These are phyloP conservation scores for Prunus persica DNA, from an alignment of 306 rosid species.

Conservation along the genomic window Prunus_persica_NCBIv2 NC_034009.1:5699501-5700000, in stretches of 20 bases:
- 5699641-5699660: constrained; percentile 58
- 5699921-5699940: not conserved
- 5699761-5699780: constrained; percentile 90
- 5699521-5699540: constrained; percentile 88
- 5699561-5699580: constrained; percentile 85
- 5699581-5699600: constrained; percentile 68
- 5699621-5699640: constrained; percentile 59
- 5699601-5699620: constrained; percentile 59
- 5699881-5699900: constrained; percentile 56
- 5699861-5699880: constrained; percentile 92
- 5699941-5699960: not conserved
- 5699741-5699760: constrained; percentile 95
- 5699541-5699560: constrained; percentile 99
- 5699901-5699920: constrained; percentile 60
- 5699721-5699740: constrained; percentile 90
- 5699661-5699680: constrained; percentile 75
- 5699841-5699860: constrained; percentile 61
- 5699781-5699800: constrained; percentile 90
- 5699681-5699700: constrained; percentile 81
- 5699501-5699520: constrained; percentile 87
- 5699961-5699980: not conserved
- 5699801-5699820: constrained; percentile 93
- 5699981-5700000: too few relatives aligned
- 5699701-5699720: constrained; percentile 77
- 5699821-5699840: constrained; percentile 67